Evolutionary conservation across 164 flowering plant genomes (phyloP), one percentile per base, ranked within the genome.

Genomic region (Stephania yunnanensis): DNA sequence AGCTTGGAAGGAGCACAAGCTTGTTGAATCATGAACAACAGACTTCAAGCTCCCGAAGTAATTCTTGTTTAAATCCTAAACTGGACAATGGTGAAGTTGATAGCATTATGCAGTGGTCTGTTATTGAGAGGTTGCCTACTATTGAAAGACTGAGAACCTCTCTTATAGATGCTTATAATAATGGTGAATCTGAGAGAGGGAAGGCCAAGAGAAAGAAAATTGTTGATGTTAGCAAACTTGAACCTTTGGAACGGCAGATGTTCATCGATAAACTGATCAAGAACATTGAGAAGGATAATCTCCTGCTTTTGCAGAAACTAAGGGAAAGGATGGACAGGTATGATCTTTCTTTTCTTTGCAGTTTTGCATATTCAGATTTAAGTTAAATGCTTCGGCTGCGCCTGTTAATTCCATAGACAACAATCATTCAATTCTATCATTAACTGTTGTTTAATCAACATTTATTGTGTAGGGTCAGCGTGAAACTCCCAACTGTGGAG

Each of bases 241-340:
- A 86, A 77, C 83, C 87, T 58, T 25, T 20, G 8, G 89, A 91
- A 67, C 72, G 86, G 52, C 87, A 77, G 69, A 11, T 84, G 78
- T 77, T 85, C 75, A 76, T 85, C 1, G 85, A 85, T 69, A 84
- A 84, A 77, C 91, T 91, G 73, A 89, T 92, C 83, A 85, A 83
- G 53, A 86, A 88, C 71, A 83, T 89, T 72, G 91, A 89, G 73
- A 73, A 86, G 42, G 94, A 92, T 69, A 90, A 88, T 71, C 89
- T 80, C 19, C 77, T 68, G 15, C 73, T 90, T 77, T 71, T 90
- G 81, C 77, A 68, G 71, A 89, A 89, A 73, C 79, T 84, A 0
- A 85, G 87, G 82, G 77, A 79, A 10, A 87, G 97, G 78, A 82
- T 87, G 9, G 87, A 92, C 82, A 83, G 73, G 94, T 92, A 86